Evolutionary conservation across 257 asterid species (phyloP).

Genomic region (Echites panduratus): DNA sequence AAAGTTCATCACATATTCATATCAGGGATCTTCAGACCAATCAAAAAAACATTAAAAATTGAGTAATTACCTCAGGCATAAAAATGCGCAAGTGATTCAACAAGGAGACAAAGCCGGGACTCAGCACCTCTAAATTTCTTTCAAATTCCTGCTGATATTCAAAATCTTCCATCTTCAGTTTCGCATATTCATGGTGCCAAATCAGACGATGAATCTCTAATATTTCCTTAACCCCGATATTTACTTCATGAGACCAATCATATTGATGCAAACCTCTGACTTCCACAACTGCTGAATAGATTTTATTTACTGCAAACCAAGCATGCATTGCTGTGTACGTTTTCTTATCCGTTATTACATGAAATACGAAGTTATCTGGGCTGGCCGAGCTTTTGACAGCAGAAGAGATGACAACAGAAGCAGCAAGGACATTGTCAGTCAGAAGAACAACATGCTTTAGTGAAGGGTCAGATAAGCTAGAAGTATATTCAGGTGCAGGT

Average conservation of each 20-base stretch:
- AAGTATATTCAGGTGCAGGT: slow-evolving; percentile 59
- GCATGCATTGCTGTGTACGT: slow-evolving; percentile 82
- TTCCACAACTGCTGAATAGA: slow-evolving; percentile 56
- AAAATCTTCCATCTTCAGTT: slow-evolving; percentile 35
- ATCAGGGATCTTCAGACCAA: slow-evolving; percentile 17
- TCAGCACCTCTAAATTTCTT: slow-evolving; percentile 45
- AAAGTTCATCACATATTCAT: slow-evolving; percentile 18
- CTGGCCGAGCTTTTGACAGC: slow-evolving; percentile 39
- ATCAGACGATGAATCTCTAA: slow-evolving; percentile 67
- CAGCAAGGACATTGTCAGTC: slow-evolving; percentile 88
- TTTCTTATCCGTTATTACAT: slow-evolving; percentile 78
- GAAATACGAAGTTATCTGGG: slow-evolving; percentile 67
- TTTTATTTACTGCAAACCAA: slow-evolving; percentile 74
- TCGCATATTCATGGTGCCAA: slow-evolving; percentile 39
- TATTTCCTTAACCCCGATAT: slow-evolving; percentile 60
- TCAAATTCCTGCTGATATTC: slow-evolving; percentile 34
- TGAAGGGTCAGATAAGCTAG: slow-evolving; percentile 57
- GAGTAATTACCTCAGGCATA: slow-evolving; percentile 72
- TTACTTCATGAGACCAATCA: slow-evolving; percentile 72
- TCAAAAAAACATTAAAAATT: slow-evolving; percentile 15
- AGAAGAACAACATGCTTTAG: slow-evolving; percentile 66
- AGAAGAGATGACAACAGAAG: slow-evolving; percentile 76
- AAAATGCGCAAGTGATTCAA: slow-evolving; percentile 76
- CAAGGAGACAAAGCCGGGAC: slow-evolving; percentile 64
- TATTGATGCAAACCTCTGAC: slow-evolving; percentile 87